Conservation (phyloP, 768 basidiomycete genomes). For the Trametes cingulata region DNA sequence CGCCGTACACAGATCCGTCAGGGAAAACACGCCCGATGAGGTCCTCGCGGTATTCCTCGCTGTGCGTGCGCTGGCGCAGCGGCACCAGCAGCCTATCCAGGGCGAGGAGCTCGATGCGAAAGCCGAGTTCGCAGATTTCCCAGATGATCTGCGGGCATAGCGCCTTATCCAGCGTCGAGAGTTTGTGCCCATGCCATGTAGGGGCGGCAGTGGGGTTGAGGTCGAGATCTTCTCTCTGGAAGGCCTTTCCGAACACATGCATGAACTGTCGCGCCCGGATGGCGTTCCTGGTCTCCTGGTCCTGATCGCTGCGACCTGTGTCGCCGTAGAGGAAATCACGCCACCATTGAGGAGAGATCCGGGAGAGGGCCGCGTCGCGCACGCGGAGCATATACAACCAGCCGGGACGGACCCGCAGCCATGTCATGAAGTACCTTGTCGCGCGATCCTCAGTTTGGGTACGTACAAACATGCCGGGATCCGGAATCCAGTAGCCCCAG, state of each 20-base stretch:
- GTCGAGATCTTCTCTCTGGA: neutral
- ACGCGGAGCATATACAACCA: slow-evolving; percentile 1
- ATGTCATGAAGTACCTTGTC: neutral
- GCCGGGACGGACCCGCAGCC: neutral
- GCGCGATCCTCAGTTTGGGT: neutral
- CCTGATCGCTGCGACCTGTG: neutral
- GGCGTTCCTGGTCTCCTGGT: neutral
- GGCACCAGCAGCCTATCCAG: neutral
- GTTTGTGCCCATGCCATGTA: neutral
- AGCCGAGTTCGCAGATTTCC: neutral
- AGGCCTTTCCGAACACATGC: neutral
- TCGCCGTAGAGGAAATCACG: neutral
- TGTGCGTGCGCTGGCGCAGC: neutral
- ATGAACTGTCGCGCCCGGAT: neutral
- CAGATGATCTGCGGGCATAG: neutral
- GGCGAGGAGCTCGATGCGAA: neutral
- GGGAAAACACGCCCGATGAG: neutral
- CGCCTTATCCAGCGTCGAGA: neutral
- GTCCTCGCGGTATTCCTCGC: neutral
- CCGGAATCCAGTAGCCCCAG: slow-evolving; percentile 5
- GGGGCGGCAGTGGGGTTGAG: neutral
- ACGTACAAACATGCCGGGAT: neutral
- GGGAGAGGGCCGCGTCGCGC: neutral
- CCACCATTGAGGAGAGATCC: neutral
- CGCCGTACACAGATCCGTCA: neutral